Evolutionary conservation across 306 rosid genomes (phyloP).

Genomic region (Adenanthera pavonina): DNA sequence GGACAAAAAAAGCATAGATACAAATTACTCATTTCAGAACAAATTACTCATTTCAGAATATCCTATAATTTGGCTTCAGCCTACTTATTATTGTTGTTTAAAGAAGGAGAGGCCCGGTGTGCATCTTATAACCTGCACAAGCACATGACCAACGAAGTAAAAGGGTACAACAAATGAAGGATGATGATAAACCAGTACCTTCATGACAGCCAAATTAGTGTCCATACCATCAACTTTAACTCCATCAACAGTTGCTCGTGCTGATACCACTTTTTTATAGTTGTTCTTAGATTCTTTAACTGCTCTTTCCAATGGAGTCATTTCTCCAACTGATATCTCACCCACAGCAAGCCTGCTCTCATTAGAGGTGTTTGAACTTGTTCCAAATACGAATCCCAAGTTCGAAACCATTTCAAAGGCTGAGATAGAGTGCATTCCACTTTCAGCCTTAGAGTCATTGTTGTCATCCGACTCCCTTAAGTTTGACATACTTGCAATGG

Average conservation of each 20-base stretch:
- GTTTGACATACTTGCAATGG: slow-evolving; percentile 73
- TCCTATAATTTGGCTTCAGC: slow-evolving; percentile 25
- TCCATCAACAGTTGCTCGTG: slow-evolving; percentile 90
- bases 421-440: slow-evolving; percentile 80
- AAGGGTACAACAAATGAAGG: slow-evolving; percentile 20
- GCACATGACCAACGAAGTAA: slow-evolving; percentile 10
- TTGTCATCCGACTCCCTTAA: slow-evolving; percentile 50
- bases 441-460: slow-evolving; percentile 48
- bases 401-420: slow-evolving; percentile 79
- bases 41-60: slow-evolving; percentile 1
- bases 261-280: slow-evolving; percentile 82
- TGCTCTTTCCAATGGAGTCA: slow-evolving; percentile 75
- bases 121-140: slow-evolving; percentile 24
- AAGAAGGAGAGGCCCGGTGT: slow-evolving; percentile 21
- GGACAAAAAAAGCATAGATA: not conserved
- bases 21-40: slow-evolving; percentile 17
- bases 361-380: slow-evolving; percentile 59
- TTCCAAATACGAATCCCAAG: slow-evolving; percentile 77
- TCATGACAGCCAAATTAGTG: slow-evolving; percentile 93
- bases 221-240: slow-evolving; percentile 97
- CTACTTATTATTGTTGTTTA: not conserved
- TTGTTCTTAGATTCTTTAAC: slow-evolving; percentile 76
- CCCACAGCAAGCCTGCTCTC: slow-evolving; percentile 79
- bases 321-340: slow-evolving; percentile 90
- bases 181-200: slow-evolving; percentile 58